Evolutionary conservation across 306 rosid species (phyloP), one percentile per base, ranked within the genome.

Genomic region (Neltuma alba): DNA sequence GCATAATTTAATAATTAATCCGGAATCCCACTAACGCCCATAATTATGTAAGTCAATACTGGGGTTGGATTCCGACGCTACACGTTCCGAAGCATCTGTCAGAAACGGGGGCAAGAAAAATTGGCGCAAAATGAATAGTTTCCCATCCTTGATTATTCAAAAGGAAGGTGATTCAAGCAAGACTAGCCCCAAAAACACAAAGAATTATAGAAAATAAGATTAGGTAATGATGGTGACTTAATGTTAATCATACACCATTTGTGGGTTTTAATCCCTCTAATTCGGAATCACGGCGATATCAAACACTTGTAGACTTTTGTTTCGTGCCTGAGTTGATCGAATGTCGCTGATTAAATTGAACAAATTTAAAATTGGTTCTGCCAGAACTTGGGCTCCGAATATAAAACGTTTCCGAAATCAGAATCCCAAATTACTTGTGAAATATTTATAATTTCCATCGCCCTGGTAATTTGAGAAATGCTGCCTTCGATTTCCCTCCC

Each of bases 41-140:
- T 70, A 28, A 45, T 72, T 31, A 20, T n/a, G 75, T 45, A 28
- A 28, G 62, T 71, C 64, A 50, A 20, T 21, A 33, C 50, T 50
- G 28, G 41, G 36, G 57, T 12, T 41, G 25, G 18, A 25, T 12
- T 68, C 47, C 37, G 78, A 75, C 72, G 81, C 73, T 52, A 73
- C 81, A 63, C 58, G 67, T 81, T 82, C 12, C 36, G 62, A 62
- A 81, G 83, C 80, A 77, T 41, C 83, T 33, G 67, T 62, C 41
- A 7, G 27, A 71, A 20, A 30, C 4, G 61, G 58, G 0, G 38
- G 58, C 14, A 27, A 27, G 25, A 52, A 70, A 16, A 70, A 44
- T 41, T 5, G 74, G 11, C 16, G 28, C 27, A 45, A 30, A 45
- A 27, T 50, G 10, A 15, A 36, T 12, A 0, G 21, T 52, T 13